These are phyloP conservation scores for Delphinella strobiligena DNA, from an alignment of 2,329 filamentous ascomycete genomes.

Conservation along the genomic window DNA sequence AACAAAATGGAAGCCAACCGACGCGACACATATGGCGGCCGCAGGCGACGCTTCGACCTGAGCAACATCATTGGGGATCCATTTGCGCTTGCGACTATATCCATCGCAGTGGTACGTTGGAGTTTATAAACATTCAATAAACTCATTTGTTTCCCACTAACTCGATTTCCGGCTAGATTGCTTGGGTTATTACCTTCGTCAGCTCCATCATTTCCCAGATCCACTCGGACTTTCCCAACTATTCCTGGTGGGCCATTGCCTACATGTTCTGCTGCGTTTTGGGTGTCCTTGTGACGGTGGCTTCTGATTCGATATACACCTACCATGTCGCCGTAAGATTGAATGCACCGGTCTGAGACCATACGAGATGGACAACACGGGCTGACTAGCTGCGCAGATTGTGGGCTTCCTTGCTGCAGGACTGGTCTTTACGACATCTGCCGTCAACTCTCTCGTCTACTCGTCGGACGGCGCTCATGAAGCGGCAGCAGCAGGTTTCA, in stretches of 20 bases:
- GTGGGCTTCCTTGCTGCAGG: slow-evolving; percentile 77
- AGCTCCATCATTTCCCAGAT: slow-evolving; percentile 63
- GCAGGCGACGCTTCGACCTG: slow-evolving; percentile 51
- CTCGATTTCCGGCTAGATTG: slow-evolving; percentile 54
- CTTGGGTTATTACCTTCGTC: slow-evolving; percentile 89
- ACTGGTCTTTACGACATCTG: slow-evolving; percentile 73
- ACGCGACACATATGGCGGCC: slow-evolving; percentile 23
- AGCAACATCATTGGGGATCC: slow-evolving; percentile 93
- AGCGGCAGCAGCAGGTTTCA: slow-evolving; percentile 84
- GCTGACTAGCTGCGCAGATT: slow-evolving; percentile 36
- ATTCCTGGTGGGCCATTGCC: slow-evolving; percentile 81
- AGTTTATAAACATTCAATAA: too few species aligned
- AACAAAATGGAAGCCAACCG: slow-evolving; percentile 63
- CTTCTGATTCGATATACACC: slow-evolving; percentile 69
- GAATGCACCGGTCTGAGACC: not conserved
- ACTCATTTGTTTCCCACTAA: too few species aligned
- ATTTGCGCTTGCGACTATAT: slow-evolving; percentile 87
- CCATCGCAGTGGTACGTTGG: slow-evolving; percentile 79
- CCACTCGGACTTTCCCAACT: slow-evolving; percentile 58
- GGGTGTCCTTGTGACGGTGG: slow-evolving; percentile 71
- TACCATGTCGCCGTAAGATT: slow-evolving; percentile 71
- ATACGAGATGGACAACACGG: not conserved
- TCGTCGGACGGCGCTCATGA: slow-evolving; percentile 55
- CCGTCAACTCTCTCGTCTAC: slow-evolving; percentile 80
- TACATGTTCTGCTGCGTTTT: slow-evolving; percentile 76